Evolutionary conservation across 1,139 yeast genomes (phyloP).

Genomic region (Candida sanyaensis): DNA sequence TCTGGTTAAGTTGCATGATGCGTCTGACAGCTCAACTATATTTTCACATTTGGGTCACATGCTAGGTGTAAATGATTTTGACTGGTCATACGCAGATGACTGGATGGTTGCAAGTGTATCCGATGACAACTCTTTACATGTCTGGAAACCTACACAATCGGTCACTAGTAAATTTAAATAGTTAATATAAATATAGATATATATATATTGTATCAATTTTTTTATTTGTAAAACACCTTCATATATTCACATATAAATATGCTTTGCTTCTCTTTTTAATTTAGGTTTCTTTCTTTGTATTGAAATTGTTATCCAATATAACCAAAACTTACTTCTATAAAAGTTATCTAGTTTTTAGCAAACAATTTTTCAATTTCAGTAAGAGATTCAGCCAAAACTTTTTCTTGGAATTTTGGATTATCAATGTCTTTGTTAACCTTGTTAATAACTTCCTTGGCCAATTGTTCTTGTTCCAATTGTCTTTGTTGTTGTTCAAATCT

Average conservation of each 20-base stretch:
- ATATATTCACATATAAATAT: neutral
- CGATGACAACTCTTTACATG: slow-evolving; percentile 84
- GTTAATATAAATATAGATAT: neutral
- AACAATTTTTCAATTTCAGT: slow-evolving; percentile 90
- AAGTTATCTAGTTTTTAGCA: slow-evolving; percentile 37
- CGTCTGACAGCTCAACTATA: slow-evolving; percentile 52
- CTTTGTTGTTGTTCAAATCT: slow-evolving; percentile 97
- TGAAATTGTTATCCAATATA: neutral
- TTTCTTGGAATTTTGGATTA: slow-evolving; percentile 93
- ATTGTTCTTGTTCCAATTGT: slow-evolving; percentile 93
- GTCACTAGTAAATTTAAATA: slow-evolving; percentile 18
- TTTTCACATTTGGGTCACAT: slow-evolving; percentile 85
- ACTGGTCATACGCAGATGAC: slow-evolving; percentile 82
- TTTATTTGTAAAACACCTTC: neutral
- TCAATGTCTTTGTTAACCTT: slow-evolving; percentile 85
- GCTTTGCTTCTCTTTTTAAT: neutral
- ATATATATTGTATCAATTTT: slow-evolving; percentile 1
- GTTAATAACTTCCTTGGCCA: slow-evolving; percentile 81
- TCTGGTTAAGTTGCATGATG: slow-evolving; percentile 71
- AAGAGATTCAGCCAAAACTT: slow-evolving; percentile 85
- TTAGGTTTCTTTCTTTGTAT: neutral
- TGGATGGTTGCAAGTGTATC: slow-evolving; percentile 84
- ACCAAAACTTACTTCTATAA: slow-evolving; percentile 1
- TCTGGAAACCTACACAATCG: slow-evolving; percentile 67
- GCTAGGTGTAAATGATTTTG: slow-evolving; percentile 80